Evolutionary conservation across 176 grass and related monocot genomes (phyloP).

Genomic region (Carex kokanica): DNA sequence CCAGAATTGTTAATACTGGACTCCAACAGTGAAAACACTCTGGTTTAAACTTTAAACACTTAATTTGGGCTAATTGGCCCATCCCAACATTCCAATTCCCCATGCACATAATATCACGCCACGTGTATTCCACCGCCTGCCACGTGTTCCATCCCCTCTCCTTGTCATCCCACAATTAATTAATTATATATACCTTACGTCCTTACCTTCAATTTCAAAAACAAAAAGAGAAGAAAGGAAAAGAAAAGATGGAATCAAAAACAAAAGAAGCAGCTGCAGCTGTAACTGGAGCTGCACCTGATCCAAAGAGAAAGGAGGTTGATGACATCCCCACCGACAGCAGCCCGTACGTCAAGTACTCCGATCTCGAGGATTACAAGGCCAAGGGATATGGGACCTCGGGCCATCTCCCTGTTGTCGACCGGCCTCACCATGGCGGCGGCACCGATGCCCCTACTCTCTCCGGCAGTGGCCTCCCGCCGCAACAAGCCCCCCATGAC

Average conservation of each 20-base stretch:
- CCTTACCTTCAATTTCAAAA: not conserved
- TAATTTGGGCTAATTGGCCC: no score
- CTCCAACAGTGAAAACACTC: no score
- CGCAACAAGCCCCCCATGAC: not conserved
- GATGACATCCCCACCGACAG: not conserved
- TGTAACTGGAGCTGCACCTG: not conserved
- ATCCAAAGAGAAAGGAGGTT: not conserved
- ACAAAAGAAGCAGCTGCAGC: not conserved
- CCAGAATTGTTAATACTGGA: no score
- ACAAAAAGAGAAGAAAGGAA: no score
- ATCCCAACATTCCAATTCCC: no score
- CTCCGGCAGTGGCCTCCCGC: not conserved
- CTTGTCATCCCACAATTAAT: no score
- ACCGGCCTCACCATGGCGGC: constrained; percentile 37
- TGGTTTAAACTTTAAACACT: no score
- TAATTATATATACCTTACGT: no score
- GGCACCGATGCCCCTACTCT: constrained; percentile 60
- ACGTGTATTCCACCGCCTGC: not conserved
- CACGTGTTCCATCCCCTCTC: not conserved
- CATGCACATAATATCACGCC: not conserved
- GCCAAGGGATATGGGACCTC: constrained; percentile 51
- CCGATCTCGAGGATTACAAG: constrained; percentile 73
- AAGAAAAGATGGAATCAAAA: not conserved
- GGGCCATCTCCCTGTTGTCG: constrained; percentile 58
- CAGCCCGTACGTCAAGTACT: constrained; percentile 26